These are phyloP conservation scores for Carpinus fangiana DNA, from an alignment of 306 rosid genomes.

Conservation along the genomic window DNA sequence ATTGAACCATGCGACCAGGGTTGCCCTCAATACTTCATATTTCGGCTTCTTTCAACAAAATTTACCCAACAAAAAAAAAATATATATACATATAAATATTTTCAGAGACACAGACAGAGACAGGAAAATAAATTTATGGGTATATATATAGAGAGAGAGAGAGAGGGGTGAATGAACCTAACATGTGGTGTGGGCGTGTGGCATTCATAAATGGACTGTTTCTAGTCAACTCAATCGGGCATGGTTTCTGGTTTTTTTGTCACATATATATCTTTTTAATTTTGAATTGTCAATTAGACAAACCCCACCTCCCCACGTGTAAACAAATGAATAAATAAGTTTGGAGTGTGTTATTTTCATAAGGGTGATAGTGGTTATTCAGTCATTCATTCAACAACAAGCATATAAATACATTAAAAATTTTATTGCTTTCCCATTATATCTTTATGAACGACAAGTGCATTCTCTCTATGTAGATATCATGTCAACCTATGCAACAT, in stretches of 20 bases:
- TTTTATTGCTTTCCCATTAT: background rate
- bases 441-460: background rate
- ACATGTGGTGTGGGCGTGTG: background rate
- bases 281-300: background rate
- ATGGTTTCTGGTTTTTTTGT: background rate
- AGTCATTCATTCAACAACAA: slow-evolving; percentile 22
- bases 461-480: slow-evolving; percentile 19
- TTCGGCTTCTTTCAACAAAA: background rate
- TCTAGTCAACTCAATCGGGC: slow-evolving; percentile 12
- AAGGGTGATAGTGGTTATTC: slow-evolving; percentile 1
- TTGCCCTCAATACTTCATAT: slow-evolving; percentile 2
- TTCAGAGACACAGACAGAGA: no score
- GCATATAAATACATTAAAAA: background rate
- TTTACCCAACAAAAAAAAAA: no score
- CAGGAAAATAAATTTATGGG: no score
- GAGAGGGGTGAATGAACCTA: background rate
- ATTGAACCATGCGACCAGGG: background rate
- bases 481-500: background rate
- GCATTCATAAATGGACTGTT: background rate
- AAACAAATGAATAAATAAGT: background rate
- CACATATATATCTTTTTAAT: background rate
- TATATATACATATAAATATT: no score
- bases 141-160: no score
- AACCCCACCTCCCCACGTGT: background rate
- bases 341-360: slow-evolving; percentile 10